Base-by-base conservation (phyloP, 108 stramenopile species). In the Chaetoceros tenuissimus region DNA sequence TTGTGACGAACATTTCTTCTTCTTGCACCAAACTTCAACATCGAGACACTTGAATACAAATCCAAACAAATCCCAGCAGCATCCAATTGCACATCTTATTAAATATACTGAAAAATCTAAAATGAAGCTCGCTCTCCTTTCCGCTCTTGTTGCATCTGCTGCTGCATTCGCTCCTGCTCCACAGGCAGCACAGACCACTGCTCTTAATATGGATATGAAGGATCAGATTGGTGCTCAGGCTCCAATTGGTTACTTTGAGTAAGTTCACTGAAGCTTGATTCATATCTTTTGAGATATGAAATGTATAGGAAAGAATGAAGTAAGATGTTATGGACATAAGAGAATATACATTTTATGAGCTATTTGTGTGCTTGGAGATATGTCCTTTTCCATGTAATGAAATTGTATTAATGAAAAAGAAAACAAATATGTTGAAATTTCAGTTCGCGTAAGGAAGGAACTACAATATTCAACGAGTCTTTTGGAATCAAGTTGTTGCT, bases 121-220 rank as follows among this genome's bases (percentile, higher is more conserved):
- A 79, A 81, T 74, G 75, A 89, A 84, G 69, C 78, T 70, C 65
- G 52, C 83, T 74, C 29, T 80, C 64, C 48, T 85, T 48, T 68
- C 74, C 52, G 78, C 80, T 55, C 74, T 76, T 69, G 52, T 77
- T 52, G 87, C 81, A 19, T 89, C 82, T 57, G 80, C 82, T 44
- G 69, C 87, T 56, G 87, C 87, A 7, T 89, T 89, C 51, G 82
- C 75, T 58, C 84, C 87, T 22, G 73, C 67, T 44, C 68, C 73
- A 31, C 82, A 79, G 87, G 34, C 13, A 10, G 34, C 34, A 40
- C 34, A 40, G 34, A 40, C 34, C 5, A 40, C 34, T 66, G 68
- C 60, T 46, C 50, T 79, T 24, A 71, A 74, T 18, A 31, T 75
- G 25, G 71, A 56, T 10, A 31, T 67, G 34, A 69, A 69, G 71